These are phyloP conservation scores for Lactarius indigo DNA, from an alignment of 768 basidiomycete species.

Conservation along the genomic window DNA sequence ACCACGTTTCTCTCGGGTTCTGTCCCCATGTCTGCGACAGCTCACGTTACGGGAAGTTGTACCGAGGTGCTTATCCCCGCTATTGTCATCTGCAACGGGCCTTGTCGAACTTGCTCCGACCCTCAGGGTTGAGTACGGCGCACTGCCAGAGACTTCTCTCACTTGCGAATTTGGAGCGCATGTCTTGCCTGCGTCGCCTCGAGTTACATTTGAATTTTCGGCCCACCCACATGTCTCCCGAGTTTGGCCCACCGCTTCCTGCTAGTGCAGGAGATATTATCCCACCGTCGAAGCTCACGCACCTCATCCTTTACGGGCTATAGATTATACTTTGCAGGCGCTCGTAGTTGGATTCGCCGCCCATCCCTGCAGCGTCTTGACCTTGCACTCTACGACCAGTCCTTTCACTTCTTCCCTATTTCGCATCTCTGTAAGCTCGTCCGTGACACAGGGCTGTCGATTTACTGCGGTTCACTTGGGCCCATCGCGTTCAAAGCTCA, in stretches of 20 bases:
- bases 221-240: fast-evolving
- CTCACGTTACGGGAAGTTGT: neutral
- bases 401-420: too few species aligned
- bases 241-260: neutral
- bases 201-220: neutral
- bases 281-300: too few species aligned
- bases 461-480: neutral
- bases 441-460: too few species aligned
- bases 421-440: too few species aligned
- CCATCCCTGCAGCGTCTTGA: too few species aligned
- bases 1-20: neutral
- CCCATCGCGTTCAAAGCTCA: neutral
- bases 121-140: neutral
- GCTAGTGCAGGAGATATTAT: neutral
- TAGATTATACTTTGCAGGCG: too few species aligned
- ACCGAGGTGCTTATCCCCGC: neutral
- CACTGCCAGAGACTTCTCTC: neutral
- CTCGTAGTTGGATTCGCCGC: too few species aligned
- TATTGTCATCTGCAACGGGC: neutral
- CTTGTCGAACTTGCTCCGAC: neutral
- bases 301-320: too few species aligned
- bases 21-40: neutral
- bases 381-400: too few species aligned
- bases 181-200: neutral
- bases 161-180: neutral